A percentile compares a stretch with the other conserved stretches of the same genome.
phyloP scores from a whole-genome alignment of 1,139 yeast genomes.

The Blastobotrys indianensis region DNA sequence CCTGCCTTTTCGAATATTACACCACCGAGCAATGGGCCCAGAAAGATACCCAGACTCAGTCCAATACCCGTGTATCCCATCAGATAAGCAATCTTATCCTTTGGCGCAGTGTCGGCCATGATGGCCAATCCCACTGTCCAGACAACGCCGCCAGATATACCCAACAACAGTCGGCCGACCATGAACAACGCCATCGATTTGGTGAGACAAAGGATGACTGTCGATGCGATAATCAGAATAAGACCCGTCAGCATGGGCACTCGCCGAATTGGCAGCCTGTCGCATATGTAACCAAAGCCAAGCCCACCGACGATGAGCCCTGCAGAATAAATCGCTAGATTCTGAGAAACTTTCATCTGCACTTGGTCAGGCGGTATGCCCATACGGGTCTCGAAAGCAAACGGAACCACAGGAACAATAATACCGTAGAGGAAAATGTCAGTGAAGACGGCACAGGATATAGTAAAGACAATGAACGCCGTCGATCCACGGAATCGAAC shows the following conservation, averaged over 20 bases:
- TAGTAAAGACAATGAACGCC: conserved; percentile 25
- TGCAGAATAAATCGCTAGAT: conserved; percentile 33
- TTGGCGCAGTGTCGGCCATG: conserved; percentile 29
- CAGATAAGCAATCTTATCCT: conserved; percentile 25
- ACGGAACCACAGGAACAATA: conserved; percentile 35
- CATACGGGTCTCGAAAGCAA: conserved; percentile 29
- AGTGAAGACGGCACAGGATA: conserved; percentile 32
- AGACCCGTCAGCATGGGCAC: conserved; percentile 32
- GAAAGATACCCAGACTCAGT: conserved; percentile 29
- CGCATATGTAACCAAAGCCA: conserved; percentile 31
- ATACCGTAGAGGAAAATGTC: conserved; percentile 33
- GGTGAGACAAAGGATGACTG: conserved; percentile 30
- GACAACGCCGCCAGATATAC: conserved; percentile 34
- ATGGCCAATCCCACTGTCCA: conserved; percentile 38
- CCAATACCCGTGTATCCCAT: conserved; percentile 34
- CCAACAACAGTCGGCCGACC: conserved; percentile 34
- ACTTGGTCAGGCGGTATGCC: conserved; percentile 26
- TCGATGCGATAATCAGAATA: conserved; percentile 29
- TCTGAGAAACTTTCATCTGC: conserved; percentile 29
- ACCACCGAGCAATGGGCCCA: conserved; percentile 37
- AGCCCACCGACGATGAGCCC: conserved; percentile 33
- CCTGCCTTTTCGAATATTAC: conserved; percentile 33
- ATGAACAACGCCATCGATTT: conserved; percentile 26
- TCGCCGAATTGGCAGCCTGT: conserved; percentile 25
- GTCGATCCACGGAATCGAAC: conserved; percentile 3